phyloP scores from a whole-genome alignment of 73 alveolate species.

The Breviolum minutum region DNA sequence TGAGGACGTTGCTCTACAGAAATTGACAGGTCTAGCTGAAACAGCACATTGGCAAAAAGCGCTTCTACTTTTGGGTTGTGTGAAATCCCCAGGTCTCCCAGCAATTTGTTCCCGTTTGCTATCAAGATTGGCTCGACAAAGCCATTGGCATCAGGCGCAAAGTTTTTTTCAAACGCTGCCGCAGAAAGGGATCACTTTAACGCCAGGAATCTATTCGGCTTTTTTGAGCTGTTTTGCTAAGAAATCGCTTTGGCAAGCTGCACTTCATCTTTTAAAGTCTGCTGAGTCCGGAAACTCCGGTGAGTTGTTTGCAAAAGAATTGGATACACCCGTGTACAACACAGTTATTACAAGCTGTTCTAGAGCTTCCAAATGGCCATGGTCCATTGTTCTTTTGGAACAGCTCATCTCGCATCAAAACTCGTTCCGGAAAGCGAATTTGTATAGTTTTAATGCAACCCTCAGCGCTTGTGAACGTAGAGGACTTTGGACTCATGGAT shows the following conservation, averaged over 20 bases:
- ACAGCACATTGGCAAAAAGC: slow-evolving; percentile 19
- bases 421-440: not conserved
- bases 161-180: slow-evolving; percentile 13
- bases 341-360: slow-evolving; percentile 45
- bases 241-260: not conserved
- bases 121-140: not conserved
- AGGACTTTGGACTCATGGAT: slow-evolving; percentile 28
- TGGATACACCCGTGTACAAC: slow-evolving; percentile 31
- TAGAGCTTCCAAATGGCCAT: slow-evolving; percentile 39
- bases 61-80: not conserved
- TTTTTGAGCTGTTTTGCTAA: slow-evolving; percentile 18
- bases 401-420: not conserved
- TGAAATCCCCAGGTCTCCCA: not conserved
- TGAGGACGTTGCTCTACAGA: too few relatives aligned
- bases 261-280: slow-evolving; percentile 1
- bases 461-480: slow-evolving; percentile 6
- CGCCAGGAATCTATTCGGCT: slow-evolving; percentile 12
- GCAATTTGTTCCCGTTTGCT: not conserved
- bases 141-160: slow-evolving; percentile 24
- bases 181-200: not conserved
- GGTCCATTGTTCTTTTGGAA: slow-evolving; percentile 12
- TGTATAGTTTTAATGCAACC: not conserved
- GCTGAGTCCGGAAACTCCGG: not conserved
- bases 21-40: not conserved
- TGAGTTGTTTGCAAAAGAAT: not conserved